Conservation (phyloP, 78 protist genomes). For the Dictyostelium capitatum region DNA sequence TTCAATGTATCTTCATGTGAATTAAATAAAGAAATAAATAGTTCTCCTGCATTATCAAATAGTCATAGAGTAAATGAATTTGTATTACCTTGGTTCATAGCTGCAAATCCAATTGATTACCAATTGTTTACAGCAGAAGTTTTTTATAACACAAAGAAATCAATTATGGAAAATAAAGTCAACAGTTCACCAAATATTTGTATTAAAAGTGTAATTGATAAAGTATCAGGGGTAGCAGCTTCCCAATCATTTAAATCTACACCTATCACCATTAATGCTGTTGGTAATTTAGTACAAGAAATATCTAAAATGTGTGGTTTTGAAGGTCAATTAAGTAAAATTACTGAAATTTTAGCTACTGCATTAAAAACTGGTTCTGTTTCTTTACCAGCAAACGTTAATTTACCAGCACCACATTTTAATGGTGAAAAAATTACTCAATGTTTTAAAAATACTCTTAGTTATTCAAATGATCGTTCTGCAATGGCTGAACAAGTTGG, state of each 20-base stretch:
- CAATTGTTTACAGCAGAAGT: neutral
- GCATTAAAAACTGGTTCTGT: neutral
- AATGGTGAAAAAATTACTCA: neutral
- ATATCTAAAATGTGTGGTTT: neutral
- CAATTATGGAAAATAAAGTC: neutral
- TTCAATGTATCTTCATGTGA: too few relatives aligned
- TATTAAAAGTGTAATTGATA: neutral
- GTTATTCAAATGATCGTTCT: neutral
- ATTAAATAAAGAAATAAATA: too few relatives aligned
- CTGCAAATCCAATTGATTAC: neutral
- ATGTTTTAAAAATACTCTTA: neutral
- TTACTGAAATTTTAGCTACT: too few relatives aligned
- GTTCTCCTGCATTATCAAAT: too few relatives aligned
- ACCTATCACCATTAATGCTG: too few relatives aligned
- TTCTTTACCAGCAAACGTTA: too few relatives aligned
- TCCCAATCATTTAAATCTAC: neutral
- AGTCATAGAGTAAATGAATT: neutral
- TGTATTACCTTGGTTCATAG: neutral
- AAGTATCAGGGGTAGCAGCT: neutral
- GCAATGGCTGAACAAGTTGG: neutral
- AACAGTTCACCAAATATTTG: neutral
- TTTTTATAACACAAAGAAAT: too few relatives aligned
- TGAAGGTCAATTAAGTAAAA: neutral
- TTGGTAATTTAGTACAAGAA: neutral
- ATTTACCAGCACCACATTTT: neutral